Base-by-base conservation (phyloP, 2,329 filamentous ascomycete genomes). In the Colletotrichum sp. region DNA sequence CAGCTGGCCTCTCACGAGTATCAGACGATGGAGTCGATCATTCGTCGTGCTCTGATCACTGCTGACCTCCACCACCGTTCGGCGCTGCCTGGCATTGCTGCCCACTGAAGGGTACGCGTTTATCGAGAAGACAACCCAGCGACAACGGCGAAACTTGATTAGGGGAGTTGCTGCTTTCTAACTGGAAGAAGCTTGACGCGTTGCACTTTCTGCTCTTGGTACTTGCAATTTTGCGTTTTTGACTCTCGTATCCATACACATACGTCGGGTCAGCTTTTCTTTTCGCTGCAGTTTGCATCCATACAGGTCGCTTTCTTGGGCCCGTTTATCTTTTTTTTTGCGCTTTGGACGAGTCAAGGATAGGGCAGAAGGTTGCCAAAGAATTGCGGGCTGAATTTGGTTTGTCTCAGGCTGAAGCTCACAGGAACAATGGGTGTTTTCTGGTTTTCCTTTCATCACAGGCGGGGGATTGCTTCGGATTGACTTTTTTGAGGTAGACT, bases 1-100 rank as follows among this genome's bases (percentile, higher is more conserved):
- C 80, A 88, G 52, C 85, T 87, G 13, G 88, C 88, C 3, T 76
- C 81, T 7, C 77, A 80, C 15, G 91, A 93, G 81, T 87, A 89
- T 79, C 78, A 80, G 8, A 87, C 87, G 4, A 84, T 93, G 8
- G 88, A 91, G 80, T 80, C 82, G 6, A 85, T 90, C 65, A 81
- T 93, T 30, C 81, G 83, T 27, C 86, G 87, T 7, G 86, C 85
- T 16, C 80, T 88, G 43, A 60, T 79, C 58, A 60, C 22, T 25
- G 58, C 39, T 78, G 34, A 70, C n/a, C 43, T n/a, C 8, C 58
- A 71, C 22, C 61, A 67, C 32, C 61, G 34, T 65, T n/a, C 12
- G 22, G 61, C 61, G 34, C 58, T 61, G 18, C 58, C 58, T 32
- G 58, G 27, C 55, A 25, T 30, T 28, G 58, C 58, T 22, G 58